A percentile compares a stretch with the other conserved stretches of the same genome.
Conservation (phyloP, 148 eudicot species). For the Spergularia marina region DNA sequence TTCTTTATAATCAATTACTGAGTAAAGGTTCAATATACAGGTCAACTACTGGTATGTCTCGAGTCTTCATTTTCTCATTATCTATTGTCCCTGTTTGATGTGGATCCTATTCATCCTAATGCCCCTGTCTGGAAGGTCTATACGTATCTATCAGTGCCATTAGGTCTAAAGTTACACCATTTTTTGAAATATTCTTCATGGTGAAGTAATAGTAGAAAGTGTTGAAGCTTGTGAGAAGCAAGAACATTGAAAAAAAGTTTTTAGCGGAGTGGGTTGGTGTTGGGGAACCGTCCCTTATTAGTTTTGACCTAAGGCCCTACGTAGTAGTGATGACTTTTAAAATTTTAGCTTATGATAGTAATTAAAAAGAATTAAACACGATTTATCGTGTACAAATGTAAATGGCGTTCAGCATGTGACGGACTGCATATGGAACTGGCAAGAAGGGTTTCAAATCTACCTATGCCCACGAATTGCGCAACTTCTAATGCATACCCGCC, state of each 20-base stretch:
- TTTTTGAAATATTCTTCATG: background rate
- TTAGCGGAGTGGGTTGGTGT: too few species aligned
- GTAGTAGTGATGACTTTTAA: too few species aligned
- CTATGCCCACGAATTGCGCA: too few species aligned
- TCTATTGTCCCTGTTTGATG: constrained; percentile 6
- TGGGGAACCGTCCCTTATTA: too few species aligned
- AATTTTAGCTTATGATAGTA: too few species aligned
- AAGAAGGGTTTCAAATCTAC: too few species aligned
- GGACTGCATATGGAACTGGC: too few species aligned
- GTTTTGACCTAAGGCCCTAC: too few species aligned
- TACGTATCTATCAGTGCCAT: background rate
- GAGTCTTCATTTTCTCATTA: background rate
- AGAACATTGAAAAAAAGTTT: background rate
- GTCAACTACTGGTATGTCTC: constrained; percentile 38
- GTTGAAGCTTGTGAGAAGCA: background rate
- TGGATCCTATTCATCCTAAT: background rate
- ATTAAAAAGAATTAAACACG: too few species aligned
- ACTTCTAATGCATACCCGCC: too few species aligned
- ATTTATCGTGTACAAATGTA: too few species aligned
- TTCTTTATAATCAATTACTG: constrained; percentile 31
- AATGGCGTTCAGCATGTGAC: too few species aligned
- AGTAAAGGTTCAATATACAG: constrained; percentile 24
- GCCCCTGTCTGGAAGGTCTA: background rate
- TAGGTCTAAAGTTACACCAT: background rate
- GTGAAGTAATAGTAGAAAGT: background rate